Percentiles rank a stretch among this genome's conserved stretches.
Conservation (phyloP, 2,329 filamentous ascomycete species). For the Trichoderma endophyticum region DNA sequence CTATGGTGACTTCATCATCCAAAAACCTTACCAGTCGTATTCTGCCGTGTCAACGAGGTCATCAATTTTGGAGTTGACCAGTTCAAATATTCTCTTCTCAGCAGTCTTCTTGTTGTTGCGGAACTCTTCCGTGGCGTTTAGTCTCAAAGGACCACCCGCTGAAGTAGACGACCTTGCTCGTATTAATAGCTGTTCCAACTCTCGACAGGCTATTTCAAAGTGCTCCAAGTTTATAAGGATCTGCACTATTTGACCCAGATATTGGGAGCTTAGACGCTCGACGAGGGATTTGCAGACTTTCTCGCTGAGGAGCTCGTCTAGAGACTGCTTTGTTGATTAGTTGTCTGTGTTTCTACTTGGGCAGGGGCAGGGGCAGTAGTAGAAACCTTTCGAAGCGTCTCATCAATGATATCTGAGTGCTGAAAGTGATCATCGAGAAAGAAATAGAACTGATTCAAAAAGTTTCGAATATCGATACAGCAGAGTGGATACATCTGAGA, state of each 20-base stretch:
- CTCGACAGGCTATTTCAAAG: constrained; percentile 88
- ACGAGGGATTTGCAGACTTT: constrained; percentile 91
- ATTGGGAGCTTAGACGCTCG: constrained; percentile 84
- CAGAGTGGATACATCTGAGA: constrained; percentile 99
- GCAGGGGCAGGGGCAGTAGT: not conserved
- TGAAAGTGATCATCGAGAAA: constrained; percentile 97
- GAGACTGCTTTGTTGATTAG: constrained; percentile 51
- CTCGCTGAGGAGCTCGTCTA: constrained; percentile 91
- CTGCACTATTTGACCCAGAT: constrained; percentile 95
- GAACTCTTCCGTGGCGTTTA: constrained; percentile 84
- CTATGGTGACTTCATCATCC: not conserved
- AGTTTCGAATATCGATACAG: constrained; percentile 97
- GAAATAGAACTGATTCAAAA: constrained; percentile 96
- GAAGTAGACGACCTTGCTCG: constrained; percentile 79
- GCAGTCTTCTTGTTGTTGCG: constrained; percentile 89
- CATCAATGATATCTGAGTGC: constrained; percentile 84
- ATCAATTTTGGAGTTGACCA: constrained; percentile 98
- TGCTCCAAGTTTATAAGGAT: constrained; percentile 97
- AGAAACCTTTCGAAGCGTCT: constrained; percentile 72
- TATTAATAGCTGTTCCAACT: constrained; percentile 83
- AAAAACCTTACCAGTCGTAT: constrained; percentile 72
- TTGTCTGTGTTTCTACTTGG: not conserved
- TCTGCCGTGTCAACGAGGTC: constrained; percentile 96
- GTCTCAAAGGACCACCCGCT: constrained; percentile 72
- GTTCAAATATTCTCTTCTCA: constrained; percentile 95